Conservation (phyloP, 2,329 filamentous ascomycete genomes). For the Pseudocercospora pini-densiflorae region DNA sequence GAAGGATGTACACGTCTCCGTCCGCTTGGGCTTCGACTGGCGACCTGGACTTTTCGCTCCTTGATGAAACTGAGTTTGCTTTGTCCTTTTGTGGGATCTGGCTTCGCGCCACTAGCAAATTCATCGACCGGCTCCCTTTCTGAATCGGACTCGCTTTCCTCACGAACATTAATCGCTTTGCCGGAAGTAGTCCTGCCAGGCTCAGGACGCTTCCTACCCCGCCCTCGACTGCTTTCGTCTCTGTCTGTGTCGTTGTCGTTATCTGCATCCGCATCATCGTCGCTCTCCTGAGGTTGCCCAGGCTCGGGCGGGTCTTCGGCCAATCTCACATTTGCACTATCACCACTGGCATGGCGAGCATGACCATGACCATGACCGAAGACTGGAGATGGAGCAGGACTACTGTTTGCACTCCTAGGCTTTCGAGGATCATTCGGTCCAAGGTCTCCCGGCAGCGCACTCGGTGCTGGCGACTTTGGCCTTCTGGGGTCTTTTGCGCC, state of each 20-base stretch:
- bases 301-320: slow-evolving; percentile 36
- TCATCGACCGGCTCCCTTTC: slow-evolving; percentile 23
- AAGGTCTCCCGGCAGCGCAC: slow-evolving; percentile 37
- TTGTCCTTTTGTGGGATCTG: slow-evolving; percentile 42
- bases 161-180: slow-evolving; percentile 39
- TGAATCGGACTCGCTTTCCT: slow-evolving; percentile 36
- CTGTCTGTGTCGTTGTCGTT: slow-evolving; percentile 41
- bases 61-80: slow-evolving; percentile 36
- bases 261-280: slow-evolving; percentile 39
- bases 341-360: slow-evolving; percentile 30
- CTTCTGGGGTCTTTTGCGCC: slow-evolving; percentile 42
- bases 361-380: slow-evolving; percentile 23
- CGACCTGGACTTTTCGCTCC: slow-evolving; percentile 36
- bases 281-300: slow-evolving; percentile 32
- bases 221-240: slow-evolving; percentile 36
- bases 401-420: slow-evolving; percentile 32
- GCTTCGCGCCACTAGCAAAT: slow-evolving; percentile 31
- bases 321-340: slow-evolving; percentile 30
- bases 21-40: slow-evolving; percentile 31
- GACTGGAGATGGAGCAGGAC: slow-evolving; percentile 31
- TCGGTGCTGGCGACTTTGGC: slow-evolving; percentile 38
- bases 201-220: slow-evolving; percentile 40
- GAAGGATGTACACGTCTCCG: slow-evolving; percentile 67
- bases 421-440: slow-evolving; percentile 38
- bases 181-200: slow-evolving; percentile 40